Base-by-base conservation (phyloP, 225 moss, liverwort and hornwort species). In the Ulota crispa region DNA sequence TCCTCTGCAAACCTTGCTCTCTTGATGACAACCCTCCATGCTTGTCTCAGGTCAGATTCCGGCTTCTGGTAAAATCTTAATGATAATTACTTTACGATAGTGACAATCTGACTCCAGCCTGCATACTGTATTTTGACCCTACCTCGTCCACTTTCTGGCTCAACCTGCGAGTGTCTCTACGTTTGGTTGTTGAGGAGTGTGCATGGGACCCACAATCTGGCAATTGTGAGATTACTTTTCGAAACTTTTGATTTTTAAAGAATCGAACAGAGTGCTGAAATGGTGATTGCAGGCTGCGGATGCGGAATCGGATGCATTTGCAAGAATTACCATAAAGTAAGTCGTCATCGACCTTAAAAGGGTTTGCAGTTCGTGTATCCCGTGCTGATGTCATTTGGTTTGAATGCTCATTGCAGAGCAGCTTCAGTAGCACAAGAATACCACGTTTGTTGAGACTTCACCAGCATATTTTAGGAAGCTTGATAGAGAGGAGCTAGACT, bases 301-400 rank as follows among this genome's bases (percentile, higher is more conserved):
- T 86, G 69, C 81, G 77, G 80, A 89, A 32, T 93, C 90, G 31
- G 89, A 90, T 72, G 89, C 89, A 70, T 93, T 89, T 81, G 89
- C 91, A 41, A 92, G 99, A 64, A 88, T 99, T 65, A 94, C 86
- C 43, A 92, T 96, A 47, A 99, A 99, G 99, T 99, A 89, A 87
- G 86, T 68, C n/a, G 16, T 42, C 55, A 23, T 70, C 59, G 61
- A 23, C 28, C 36, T 11, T 21, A 64, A 2, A 32, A 27, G 16
- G 42, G 28, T 43, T 37, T 39, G 45, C 60, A 42, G 50, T 57
- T 37, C 13, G 32, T 56, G 54, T 60, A 20, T 83, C 67, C 68
- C 19, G 7, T 72, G 80, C 62, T 62, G 43, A 53, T 62, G 19
- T 27, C 61, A 43, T 43, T 32, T 41, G 20, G 23, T 28, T 67